These are phyloP conservation scores for Hypoxylon fuscum DNA, from an alignment of 495 filamentous ascomycete genomes.

Conservation along the genomic window DNA sequence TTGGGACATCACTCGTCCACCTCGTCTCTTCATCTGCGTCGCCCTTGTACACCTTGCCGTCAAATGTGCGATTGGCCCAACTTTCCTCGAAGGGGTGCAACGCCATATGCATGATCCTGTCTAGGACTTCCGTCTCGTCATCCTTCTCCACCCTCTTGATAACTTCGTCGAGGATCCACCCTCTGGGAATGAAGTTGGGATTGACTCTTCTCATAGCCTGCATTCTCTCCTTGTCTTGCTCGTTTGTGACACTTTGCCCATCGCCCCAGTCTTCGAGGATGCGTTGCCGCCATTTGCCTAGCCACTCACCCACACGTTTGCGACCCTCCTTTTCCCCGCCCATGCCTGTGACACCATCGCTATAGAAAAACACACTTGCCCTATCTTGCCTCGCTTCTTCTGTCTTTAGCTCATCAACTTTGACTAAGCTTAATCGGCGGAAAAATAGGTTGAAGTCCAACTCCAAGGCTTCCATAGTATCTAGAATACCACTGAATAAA, in stretches of 20 bases:
- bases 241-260: slow-evolving; percentile 47
- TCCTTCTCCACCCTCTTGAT: slow-evolving; percentile 87
- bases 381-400: slow-evolving; percentile 64
- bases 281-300: slow-evolving; percentile 73
- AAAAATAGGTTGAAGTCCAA: slow-evolving; percentile 96
- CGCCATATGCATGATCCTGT: slow-evolving; percentile 78
- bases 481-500: slow-evolving; percentile 81
- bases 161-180: slow-evolving; percentile 93
- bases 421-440: slow-evolving; percentile 71
- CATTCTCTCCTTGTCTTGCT: slow-evolving; percentile 68
- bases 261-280: slow-evolving; percentile 75
- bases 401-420: slow-evolving; percentile 65
- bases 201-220: slow-evolving; percentile 83
- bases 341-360: slow-evolving; percentile 66
- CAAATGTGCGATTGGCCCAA: slow-evolving; percentile 65
- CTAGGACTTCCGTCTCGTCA: slow-evolving; percentile 80
- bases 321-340: slow-evolving; percentile 68
- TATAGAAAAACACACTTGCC: slow-evolving; percentile 75
- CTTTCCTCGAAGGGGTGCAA: slow-evolving; percentile 83
- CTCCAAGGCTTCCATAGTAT: slow-evolving; percentile 78
- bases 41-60: slow-evolving; percentile 54
- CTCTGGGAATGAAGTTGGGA: slow-evolving; percentile 87
- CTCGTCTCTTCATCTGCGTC: slow-evolving; percentile 78
- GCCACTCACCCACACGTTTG: slow-evolving; percentile 75
- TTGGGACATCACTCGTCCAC: slow-evolving; percentile 89